These are phyloP conservation scores for Penicillium sp. DNA, from an alignment of 2,329 filamentous ascomycete species.

Conservation along the genomic window DNA sequence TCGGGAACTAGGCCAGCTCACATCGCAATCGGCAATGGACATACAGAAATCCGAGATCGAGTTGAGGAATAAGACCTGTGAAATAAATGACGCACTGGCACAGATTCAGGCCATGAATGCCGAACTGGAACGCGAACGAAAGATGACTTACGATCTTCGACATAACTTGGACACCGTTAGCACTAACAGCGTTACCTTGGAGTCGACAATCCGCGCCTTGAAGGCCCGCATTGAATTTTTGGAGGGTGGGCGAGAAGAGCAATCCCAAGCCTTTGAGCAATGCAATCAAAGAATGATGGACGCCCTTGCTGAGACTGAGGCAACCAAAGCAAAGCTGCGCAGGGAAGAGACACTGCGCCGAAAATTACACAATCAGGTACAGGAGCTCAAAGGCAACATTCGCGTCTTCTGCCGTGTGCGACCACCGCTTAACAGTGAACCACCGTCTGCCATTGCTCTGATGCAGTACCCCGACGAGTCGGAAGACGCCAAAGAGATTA, in stretches of 20 bases:
- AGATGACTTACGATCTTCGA: slow-evolving; percentile 61
- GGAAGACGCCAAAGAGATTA: slow-evolving; percentile 85
- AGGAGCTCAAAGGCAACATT: slow-evolving; percentile 97
- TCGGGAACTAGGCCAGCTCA: slow-evolving; percentile 46
- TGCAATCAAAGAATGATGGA: slow-evolving; percentile 82
- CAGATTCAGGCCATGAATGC: slow-evolving; percentile 48
- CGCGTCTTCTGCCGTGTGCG: slow-evolving; percentile 96
- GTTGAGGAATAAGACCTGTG: slow-evolving; percentile 58
- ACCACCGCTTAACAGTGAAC: slow-evolving; percentile 66
- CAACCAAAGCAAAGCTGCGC: slow-evolving; percentile 78
- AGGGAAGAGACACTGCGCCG: slow-evolving; percentile 88
- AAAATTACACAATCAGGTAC: slow-evolving; percentile 95
- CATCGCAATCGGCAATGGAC: slow-evolving; percentile 40
- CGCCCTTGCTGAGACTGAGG: slow-evolving; percentile 69
- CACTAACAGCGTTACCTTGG: slow-evolving; percentile 66
- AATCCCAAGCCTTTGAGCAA: slow-evolving; percentile 80
- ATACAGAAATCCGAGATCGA: slow-evolving; percentile 49
- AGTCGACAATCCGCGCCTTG: slow-evolving; percentile 74
- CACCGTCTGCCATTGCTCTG: slow-evolving; percentile 65
- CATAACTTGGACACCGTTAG: slow-evolving; percentile 63
- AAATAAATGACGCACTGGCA: slow-evolving; percentile 51
- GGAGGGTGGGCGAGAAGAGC: slow-evolving; percentile 85
- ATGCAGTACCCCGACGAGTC: slow-evolving; percentile 78
- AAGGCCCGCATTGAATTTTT: slow-evolving; percentile 84
- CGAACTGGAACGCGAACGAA: slow-evolving; percentile 65